A percentile compares a stretch with the other conserved stretches of the same genome.
Evolutionary conservation across 306 rosid genomes (phyloP).

Genomic region (Cucurbita pepo): DNA sequence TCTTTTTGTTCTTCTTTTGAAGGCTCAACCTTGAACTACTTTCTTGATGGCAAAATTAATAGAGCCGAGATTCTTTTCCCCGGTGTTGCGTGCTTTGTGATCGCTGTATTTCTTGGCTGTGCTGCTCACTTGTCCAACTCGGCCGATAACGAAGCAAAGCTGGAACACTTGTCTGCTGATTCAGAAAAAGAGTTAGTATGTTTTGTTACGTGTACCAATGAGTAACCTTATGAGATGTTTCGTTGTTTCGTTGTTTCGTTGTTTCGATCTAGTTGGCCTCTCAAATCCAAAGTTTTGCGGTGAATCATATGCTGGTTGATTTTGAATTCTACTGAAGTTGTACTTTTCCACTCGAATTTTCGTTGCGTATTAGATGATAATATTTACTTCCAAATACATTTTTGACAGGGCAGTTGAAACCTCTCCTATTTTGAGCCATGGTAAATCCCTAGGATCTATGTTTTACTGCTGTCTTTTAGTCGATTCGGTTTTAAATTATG

Average conservation of each 20-base stretch:
- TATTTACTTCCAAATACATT: neutral
- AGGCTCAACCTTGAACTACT: conserved; percentile 83
- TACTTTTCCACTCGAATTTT: too few relatives aligned
- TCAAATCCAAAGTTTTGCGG: neutral
- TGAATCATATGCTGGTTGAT: neutral
- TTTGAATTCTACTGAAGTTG: neutral
- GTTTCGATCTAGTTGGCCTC: neutral
- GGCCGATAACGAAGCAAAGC: conserved; percentile 59
- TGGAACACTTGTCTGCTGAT: conserved; percentile 17
- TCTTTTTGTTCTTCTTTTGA: conserved; percentile 2
- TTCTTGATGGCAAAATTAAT: conserved; percentile 63
- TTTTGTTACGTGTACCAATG: conserved; percentile 1
- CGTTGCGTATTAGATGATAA: neutral
- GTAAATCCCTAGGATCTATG: neutral
- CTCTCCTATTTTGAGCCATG: neutral
- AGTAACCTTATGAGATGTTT: neutral
- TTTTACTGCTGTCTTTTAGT: neutral
- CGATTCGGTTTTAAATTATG: neutral
- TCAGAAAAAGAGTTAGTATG: conserved; percentile 27
- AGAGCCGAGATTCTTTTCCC: conserved; percentile 76
- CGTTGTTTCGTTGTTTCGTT: neutral
- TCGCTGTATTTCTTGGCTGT: conserved; percentile 73
- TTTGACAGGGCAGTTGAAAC: neutral
- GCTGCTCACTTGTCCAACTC: conserved; percentile 71
- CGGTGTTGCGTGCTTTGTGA: conserved; percentile 75